Evolutionary conservation across 2,329 filamentous ascomycete genomes (phyloP).

Genomic region (Colletotrichum acutatum): DNA sequence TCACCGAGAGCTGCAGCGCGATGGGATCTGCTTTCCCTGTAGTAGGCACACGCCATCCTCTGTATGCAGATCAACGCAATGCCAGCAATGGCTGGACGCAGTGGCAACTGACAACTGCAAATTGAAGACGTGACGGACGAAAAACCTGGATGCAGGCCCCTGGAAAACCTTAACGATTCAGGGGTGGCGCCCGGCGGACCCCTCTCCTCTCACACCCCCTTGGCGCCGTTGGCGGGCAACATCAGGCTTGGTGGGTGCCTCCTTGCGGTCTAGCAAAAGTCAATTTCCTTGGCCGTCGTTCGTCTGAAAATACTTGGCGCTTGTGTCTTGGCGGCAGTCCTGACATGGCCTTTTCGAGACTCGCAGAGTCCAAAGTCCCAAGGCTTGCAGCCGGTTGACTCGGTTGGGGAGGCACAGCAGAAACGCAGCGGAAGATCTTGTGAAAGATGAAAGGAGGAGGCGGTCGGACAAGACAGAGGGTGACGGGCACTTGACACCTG

Average conservation of each 20-base stretch:
- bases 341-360: background rate
- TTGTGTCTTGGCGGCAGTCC: background rate
- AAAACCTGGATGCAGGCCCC: background rate
- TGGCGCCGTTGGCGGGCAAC: slow-evolving; percentile 5
- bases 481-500: slow-evolving; percentile 4
- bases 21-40: background rate
- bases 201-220: background rate
- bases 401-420: background rate
- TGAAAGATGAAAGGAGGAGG: background rate
- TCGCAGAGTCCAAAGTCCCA: background rate
- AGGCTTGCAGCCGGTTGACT: background rate
- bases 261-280: background rate
- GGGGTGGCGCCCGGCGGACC: background rate
- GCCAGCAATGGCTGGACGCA: background rate
- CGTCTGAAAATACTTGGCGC: slow-evolving; percentile 16
- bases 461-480: background rate
- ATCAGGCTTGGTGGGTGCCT: background rate
- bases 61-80: background rate
- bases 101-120: background rate
- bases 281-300: slow-evolving; percentile 14
- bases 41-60: background rate
- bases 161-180: slow-evolving; percentile 2
- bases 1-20: background rate
- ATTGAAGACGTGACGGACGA: background rate
- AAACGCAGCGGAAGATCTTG: background rate